These are phyloP conservation scores for Aspergillus baeticus DNA, from an alignment of 495 filamentous ascomycete species.

Conservation along the genomic window DNA sequence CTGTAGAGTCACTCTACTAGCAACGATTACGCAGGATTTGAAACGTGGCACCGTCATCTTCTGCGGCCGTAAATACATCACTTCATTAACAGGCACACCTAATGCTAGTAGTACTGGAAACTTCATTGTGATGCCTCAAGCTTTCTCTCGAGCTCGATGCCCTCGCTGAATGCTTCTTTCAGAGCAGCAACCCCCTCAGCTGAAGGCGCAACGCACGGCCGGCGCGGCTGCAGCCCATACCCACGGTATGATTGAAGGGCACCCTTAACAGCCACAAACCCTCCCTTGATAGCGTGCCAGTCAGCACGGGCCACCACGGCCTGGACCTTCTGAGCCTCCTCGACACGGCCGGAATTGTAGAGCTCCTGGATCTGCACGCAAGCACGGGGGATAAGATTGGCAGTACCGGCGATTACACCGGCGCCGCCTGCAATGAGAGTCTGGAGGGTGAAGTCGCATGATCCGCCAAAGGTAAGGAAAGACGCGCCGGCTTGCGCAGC, in stretches of 20 bases:
- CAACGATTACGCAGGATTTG: neutral
- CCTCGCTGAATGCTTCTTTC: conserved; percentile 71
- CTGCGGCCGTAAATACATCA: conserved; percentile 5
- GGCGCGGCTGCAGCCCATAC: conserved; percentile 76
- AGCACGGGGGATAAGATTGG: conserved; percentile 77
- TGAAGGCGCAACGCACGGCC: conserved; percentile 71
- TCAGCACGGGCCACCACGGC: conserved; percentile 78
- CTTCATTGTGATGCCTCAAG: conserved; percentile 28
- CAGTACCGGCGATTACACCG: conserved; percentile 81
- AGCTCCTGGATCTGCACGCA: conserved; percentile 71
- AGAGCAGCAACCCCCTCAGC: conserved; percentile 58
- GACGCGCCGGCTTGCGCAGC: conserved; percentile 60
- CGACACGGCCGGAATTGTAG: conserved; percentile 65
- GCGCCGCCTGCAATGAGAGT: conserved; percentile 80
- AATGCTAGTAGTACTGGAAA: neutral
- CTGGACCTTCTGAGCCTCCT: conserved; percentile 74
- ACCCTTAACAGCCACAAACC: conserved; percentile 83
- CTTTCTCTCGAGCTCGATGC: conserved; percentile 66
- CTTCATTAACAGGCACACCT: neutral
- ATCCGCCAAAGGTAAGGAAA: conserved; percentile 85
- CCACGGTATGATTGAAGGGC: conserved; percentile 70
- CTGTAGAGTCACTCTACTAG: neutral
- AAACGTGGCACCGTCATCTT: conserved; percentile 4
- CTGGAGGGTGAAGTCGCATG: conserved; percentile 85
- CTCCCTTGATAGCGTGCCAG: conserved; percentile 84